These are phyloP conservation scores for Achaetomium macrosporum DNA, from an alignment of 2,329 filamentous ascomycete genomes.

Conservation along the genomic window DNA sequence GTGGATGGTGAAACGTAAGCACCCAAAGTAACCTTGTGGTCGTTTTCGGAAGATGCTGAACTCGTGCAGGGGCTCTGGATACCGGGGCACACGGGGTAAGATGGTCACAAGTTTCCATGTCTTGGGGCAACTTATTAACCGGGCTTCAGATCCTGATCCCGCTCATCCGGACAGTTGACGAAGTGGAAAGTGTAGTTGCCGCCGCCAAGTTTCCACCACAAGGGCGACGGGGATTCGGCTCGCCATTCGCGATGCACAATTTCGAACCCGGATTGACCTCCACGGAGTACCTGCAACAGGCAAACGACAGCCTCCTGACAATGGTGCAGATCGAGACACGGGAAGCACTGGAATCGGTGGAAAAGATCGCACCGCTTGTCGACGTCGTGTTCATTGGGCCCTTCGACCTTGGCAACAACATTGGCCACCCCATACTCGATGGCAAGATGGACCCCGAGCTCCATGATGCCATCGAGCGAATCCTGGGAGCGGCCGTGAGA, in stretches of 20 bases:
- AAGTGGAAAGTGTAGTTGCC: conserved; percentile 44
- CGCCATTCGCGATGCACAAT: conserved; percentile 47
- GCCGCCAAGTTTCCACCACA: conserved; percentile 52
- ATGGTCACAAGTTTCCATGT: background rate
- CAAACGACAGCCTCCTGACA: conserved; percentile 52
- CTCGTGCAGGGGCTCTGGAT: conserved; percentile 46
- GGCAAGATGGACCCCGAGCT: conserved; percentile 54
- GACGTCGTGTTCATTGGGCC: conserved; percentile 62
- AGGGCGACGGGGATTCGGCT: conserved; percentile 50
- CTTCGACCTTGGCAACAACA: conserved; percentile 60
- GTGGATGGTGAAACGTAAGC: conserved; percentile 52
- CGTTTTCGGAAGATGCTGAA: conserved; percentile 20
- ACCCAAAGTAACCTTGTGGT: background rate
- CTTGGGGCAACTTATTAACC: background rate
- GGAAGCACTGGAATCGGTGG: conserved; percentile 54
- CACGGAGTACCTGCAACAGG: conserved; percentile 51
- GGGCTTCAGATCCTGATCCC: conserved; percentile 42
- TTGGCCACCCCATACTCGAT: conserved; percentile 56
- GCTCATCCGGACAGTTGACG: conserved; percentile 48
- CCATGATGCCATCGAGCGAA: conserved; percentile 51
- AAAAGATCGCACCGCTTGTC: conserved; percentile 57
- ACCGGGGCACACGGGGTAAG: conserved; percentile 51
- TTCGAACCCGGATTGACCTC: conserved; percentile 43
- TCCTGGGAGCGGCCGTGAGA: conserved; percentile 51
- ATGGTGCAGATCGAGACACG: conserved; percentile 64